phyloP scores from a whole-genome alignment of 345 rosid species.

The Firmiana major region DNA sequence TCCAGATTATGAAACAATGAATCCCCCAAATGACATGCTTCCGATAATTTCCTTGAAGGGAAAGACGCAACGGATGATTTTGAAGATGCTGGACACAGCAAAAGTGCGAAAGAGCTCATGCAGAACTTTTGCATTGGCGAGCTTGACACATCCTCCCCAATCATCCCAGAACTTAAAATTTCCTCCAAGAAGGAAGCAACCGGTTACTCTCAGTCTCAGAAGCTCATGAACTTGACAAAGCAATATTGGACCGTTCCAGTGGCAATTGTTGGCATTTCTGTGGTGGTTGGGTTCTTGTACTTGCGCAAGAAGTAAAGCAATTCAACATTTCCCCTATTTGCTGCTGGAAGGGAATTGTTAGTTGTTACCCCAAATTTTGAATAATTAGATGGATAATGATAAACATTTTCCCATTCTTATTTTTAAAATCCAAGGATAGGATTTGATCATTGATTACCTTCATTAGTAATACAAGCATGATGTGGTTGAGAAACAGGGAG shows the following conservation, averaged over 20 bases:
- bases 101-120: slow-evolving; percentile 63
- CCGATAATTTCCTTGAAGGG: slow-evolving; percentile 32
- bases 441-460: slow-evolving; percentile 4
- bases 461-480: neutral
- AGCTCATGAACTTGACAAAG: slow-evolving; percentile 47
- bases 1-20: neutral
- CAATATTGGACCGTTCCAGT: slow-evolving; percentile 73
- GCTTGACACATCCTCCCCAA: slow-evolving; percentile 47
- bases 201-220: slow-evolving; percentile 31
- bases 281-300: slow-evolving; percentile 51
- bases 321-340: neutral
- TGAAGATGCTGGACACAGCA: slow-evolving; percentile 92
- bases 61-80: slow-evolving; percentile 84
- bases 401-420: neutral
- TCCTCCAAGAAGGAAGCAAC: slow-evolving; percentile 34
- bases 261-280: slow-evolving; percentile 51
- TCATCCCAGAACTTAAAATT: slow-evolving; percentile 64
- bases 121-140: slow-evolving; percentile 70
- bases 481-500: neutral
- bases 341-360: slow-evolving; percentile 2
- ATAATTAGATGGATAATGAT: neutral
- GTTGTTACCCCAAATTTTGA: slow-evolving; percentile 19
- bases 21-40: slow-evolving; percentile 11
- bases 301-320: slow-evolving; percentile 51
- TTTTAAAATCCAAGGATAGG: slow-evolving; percentile 2